These are phyloP conservation scores for Orychophragmus violaceus DNA, from an alignment of 345 rosid species.

Conservation along the genomic window DNA sequence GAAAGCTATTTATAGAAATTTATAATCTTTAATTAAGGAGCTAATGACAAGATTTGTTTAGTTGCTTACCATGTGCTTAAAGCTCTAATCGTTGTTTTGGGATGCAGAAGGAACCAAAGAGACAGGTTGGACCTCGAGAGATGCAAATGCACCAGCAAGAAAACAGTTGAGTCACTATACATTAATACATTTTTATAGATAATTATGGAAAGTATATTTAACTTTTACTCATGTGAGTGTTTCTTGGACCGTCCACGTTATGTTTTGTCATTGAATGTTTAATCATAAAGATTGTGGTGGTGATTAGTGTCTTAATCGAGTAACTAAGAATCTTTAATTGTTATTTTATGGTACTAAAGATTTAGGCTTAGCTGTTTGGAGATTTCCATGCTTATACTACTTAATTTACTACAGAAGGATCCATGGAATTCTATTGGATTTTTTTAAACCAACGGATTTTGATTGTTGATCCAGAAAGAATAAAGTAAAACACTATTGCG, in stretches of 20 bases:
- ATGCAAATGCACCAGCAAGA: not conserved
- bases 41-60: constrained; percentile 21
- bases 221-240: constrained; percentile 1
- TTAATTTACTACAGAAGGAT: constrained; percentile 6
- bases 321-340: constrained; percentile 37
- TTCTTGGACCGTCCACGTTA: constrained; percentile 34
- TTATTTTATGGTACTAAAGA: constrained; percentile 19
- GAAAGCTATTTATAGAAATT: constrained; percentile 8
- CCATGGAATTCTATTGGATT: constrained; percentile 17
- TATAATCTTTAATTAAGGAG: not conserved
- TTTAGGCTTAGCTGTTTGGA: constrained; percentile 38
- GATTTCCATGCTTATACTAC: constrained; percentile 38
- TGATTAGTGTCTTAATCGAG: constrained; percentile 31
- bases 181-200: not conserved
- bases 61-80: constrained; percentile 52
- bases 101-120: constrained; percentile 14
- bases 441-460: not conserved
- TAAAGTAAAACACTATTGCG: not conserved
- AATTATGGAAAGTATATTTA: constrained; percentile 12
- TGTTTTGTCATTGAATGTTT: constrained; percentile 16
- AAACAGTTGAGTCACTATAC: not conserved
- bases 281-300: constrained; percentile 20
- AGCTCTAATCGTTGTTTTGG: constrained; percentile 26
- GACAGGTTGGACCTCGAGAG: constrained; percentile 39
- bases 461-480: not conserved